Percentiles rank a stretch among this genome's conserved stretches.
Conservation (phyloP, 202 grass and related monocot species). For the Schoenoplectus triqueter region DNA sequence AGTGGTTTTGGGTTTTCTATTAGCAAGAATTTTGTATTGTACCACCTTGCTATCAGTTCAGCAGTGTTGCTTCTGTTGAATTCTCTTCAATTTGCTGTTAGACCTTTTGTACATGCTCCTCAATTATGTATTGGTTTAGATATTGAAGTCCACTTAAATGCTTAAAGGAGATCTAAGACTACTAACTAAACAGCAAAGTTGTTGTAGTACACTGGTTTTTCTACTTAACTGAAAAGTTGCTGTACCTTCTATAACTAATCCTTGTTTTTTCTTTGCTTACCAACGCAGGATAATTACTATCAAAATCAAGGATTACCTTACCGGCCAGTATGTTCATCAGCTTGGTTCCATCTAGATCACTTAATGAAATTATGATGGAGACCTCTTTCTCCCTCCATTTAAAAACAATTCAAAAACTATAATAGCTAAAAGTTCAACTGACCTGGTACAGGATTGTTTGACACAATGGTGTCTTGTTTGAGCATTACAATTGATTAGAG, state of each 20-base stretch:
- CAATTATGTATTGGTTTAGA: slow-evolving; percentile 1
- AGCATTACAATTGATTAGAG: not conserved
- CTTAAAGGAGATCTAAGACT: not conserved
- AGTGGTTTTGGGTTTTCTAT: not conserved
- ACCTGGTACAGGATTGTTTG: not conserved
- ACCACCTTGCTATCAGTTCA: not conserved
- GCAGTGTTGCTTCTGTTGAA: slow-evolving; percentile 5
- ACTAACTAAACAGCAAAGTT: not conserved
- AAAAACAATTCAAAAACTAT: slow-evolving; percentile 27
- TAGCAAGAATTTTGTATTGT: not conserved
- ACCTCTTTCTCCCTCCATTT: not conserved
- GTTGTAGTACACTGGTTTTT: not conserved
- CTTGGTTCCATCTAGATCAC: slow-evolving; percentile 17
- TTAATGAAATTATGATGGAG: slow-evolving; percentile 12
- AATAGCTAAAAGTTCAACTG: slow-evolving; percentile 17
- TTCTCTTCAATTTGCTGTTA: slow-evolving; percentile 19
- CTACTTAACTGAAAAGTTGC: not conserved
- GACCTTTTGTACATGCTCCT: slow-evolving; percentile 8
- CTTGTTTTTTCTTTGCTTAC: slow-evolving; percentile 34
- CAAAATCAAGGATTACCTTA: slow-evolving; percentile 44
- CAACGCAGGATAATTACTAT: slow-evolving; percentile 36
- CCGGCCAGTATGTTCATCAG: slow-evolving; percentile 34
- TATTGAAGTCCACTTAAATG: not conserved
- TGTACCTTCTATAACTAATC: not conserved
- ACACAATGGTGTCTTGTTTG: slow-evolving; percentile 5